Conservation (phyloP, 1,284 basidiomycete genomes). For the Cutaneotrichosporon mucoides region DNA sequence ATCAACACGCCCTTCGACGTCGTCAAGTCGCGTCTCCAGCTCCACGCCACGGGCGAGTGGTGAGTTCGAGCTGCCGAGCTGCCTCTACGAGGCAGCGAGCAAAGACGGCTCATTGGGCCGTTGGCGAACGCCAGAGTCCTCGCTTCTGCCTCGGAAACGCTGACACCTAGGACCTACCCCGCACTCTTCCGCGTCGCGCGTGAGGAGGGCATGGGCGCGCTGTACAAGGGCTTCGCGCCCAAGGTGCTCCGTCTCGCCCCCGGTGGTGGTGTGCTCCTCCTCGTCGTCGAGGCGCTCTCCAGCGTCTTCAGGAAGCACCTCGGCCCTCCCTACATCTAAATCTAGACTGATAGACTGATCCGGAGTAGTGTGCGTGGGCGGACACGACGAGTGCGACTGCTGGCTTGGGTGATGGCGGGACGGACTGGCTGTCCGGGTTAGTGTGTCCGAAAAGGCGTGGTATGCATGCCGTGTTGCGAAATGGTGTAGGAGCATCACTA, state of each 20-base stretch:
- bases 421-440: too few relatives aligned
- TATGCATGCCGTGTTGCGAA: too few relatives aligned
- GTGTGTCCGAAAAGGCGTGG: too few relatives aligned
- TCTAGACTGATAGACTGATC: slow-evolving; percentile 9
- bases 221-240: slow-evolving; percentile 83
- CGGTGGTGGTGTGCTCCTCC: slow-evolving; percentile 86
- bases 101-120: too few relatives aligned
- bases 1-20: slow-evolving; percentile 63
- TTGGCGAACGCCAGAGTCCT: too few relatives aligned
- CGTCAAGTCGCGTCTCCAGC: slow-evolving; percentile 89
- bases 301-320: slow-evolving; percentile 38
- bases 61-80: not conserved
- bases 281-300: slow-evolving; percentile 53
- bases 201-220: slow-evolving; percentile 81
- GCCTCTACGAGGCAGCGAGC: too few relatives aligned
- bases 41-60: slow-evolving; percentile 79
- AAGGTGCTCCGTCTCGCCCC: slow-evolving; percentile 84
- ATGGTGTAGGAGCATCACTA: too few relatives aligned
- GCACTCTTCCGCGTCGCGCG: slow-evolving; percentile 70
- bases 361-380: too few relatives aligned
- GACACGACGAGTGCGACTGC: too few relatives aligned
- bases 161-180: slow-evolving; percentile 41
- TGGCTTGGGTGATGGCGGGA: too few relatives aligned
- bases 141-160: not conserved
- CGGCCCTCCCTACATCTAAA: slow-evolving; percentile 40